Base-by-base conservation (phyloP, 2,329 filamentous ascomycete species). In the Penicillium brasilianum region DNA sequence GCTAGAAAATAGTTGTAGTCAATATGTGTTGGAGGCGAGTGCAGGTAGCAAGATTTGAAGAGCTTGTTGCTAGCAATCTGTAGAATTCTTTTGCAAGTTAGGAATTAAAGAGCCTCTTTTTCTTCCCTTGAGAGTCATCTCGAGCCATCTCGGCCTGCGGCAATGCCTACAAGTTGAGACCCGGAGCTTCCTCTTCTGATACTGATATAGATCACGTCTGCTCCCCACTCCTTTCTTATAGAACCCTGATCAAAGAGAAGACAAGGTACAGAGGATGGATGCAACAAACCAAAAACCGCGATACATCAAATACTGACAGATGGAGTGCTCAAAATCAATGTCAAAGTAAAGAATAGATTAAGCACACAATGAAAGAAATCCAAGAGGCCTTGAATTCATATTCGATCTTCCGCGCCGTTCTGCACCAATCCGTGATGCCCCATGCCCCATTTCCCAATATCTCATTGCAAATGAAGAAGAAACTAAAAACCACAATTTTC, bases 361-460 rank as follows among this genome's bases (percentile, higher is more conserved):
- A 64, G 59, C 14, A 61, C 54, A 65, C 48, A 65, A 63, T 41
- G 32, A 64, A 59, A 59, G 34, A 48, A 61, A 54, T 51, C 39
- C 51, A 46, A 57, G 53, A 37, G 72, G 63, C 73, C 74, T 61
- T 71, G 30, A 59, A 57, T 50, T 60, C 55, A 61, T 41, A 14
- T 30, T 30, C 63, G 39, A 36, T 64, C 22, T 51, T 73, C 74
- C 73, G 66, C 76, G 76, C 76, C 73, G 74, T 74, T 72, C 73
- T 76, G 74, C 70, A 72, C 71, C 72, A 70, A 61, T 72, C 72
- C 72, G 66, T 69, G 71, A 73, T 71, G 60, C 34, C 58, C 60
- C 53, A 56, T 71, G 61, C 34, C 58, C 60, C 55, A 56, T 36
- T 52, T 39, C 41, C 66, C 62, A 61, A n/a, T 50, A 60, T 59